Evolutionary conservation across 371 early-diverging fungal species (phyloP).

Genomic region (Dentiscutata heterogama): DNA sequence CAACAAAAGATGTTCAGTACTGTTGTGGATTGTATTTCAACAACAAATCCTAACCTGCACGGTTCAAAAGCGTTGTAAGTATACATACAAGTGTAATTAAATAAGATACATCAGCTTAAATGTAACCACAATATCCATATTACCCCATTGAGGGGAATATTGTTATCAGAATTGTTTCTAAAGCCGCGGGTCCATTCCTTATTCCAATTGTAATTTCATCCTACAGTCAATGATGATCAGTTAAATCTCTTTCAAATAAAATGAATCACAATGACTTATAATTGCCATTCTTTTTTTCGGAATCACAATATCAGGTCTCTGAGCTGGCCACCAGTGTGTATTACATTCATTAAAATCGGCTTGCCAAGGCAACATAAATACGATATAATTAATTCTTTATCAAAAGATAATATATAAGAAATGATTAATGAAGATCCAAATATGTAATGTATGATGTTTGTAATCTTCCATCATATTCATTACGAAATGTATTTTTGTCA

Average conservation of each 20-base stretch:
- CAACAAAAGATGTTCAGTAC: too few relatives aligned
- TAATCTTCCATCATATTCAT: slow-evolving; percentile 13
- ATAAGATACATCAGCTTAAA: too few relatives aligned
- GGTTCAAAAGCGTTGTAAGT: too few relatives aligned
- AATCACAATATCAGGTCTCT: slow-evolving; percentile 35
- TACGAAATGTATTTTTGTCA: slow-evolving; percentile 16
- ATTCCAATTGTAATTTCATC: too few relatives aligned
- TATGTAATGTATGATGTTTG: too few relatives aligned
- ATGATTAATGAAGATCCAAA: too few relatives aligned
- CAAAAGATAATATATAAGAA: background rate
- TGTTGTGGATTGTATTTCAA: too few relatives aligned
- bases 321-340: slow-evolving; percentile 39
- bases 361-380: slow-evolving; percentile 34
- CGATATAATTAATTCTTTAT: slow-evolving; percentile 10
- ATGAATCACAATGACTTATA: too few relatives aligned
- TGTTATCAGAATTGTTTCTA: background rate
- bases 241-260: too few relatives aligned
- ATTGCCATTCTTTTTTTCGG: too few relatives aligned
- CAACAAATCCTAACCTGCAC: slow-evolving; percentile 35
- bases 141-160: slow-evolving; percentile 39
- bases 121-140: slow-evolving; percentile 29
- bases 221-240: too few relatives aligned
- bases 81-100: too few relatives aligned
- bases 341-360: slow-evolving; percentile 39
- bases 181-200: slow-evolving; percentile 36